These are phyloP conservation scores for Globisporangium camurandrum DNA, from an alignment of 352 stramenopile species.

Conservation along the genomic window DNA sequence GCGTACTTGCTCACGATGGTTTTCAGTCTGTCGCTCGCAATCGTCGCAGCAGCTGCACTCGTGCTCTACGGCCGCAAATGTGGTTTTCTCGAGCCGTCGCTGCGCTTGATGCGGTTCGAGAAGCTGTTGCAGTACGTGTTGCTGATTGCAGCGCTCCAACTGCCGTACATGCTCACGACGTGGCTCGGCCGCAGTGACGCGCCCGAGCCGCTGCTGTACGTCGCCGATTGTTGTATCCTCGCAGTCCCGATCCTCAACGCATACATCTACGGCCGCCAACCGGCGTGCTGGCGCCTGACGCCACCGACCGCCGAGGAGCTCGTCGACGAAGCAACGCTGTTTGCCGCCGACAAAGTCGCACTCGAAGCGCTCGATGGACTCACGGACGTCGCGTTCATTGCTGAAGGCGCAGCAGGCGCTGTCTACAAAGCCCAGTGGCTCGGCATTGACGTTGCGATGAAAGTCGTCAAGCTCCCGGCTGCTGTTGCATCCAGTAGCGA, in stretches of 20 bases:
- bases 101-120: slow-evolving; percentile 35
- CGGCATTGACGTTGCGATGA: slow-evolving; percentile 71
- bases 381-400: slow-evolving; percentile 28
- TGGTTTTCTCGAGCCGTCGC: slow-evolving; percentile 29
- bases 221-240: slow-evolving; percentile 51
- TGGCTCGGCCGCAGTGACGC: slow-evolving; percentile 20
- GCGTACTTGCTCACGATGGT: slow-evolving; percentile 19
- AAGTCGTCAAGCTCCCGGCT: slow-evolving; percentile 52
- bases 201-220: slow-evolving; percentile 18
- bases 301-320: slow-evolving; percentile 4
- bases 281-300: slow-evolving; percentile 32
- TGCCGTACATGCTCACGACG: slow-evolving; percentile 35
- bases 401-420: slow-evolving; percentile 39
- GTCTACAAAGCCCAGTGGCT: slow-evolving; percentile 69
- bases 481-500: slow-evolving; percentile 15
- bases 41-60: slow-evolving; percentile 20
- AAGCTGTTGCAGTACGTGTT: slow-evolving; percentile 16
- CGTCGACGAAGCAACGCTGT: slow-evolving; percentile 10
- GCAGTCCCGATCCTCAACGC: slow-evolving; percentile 48
- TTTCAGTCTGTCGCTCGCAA: slow-evolving; percentile 25
- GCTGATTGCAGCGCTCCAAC: slow-evolving; percentile 30
- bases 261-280: slow-evolving; percentile 52
- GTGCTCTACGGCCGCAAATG: slow-evolving; percentile 34
- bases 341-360: slow-evolving; percentile 10
- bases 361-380: slow-evolving; percentile 23